Evolutionary conservation across 2,329 filamentous ascomycete genomes (phyloP).

Genomic region (Chrysosporium queenslandicum): DNA sequence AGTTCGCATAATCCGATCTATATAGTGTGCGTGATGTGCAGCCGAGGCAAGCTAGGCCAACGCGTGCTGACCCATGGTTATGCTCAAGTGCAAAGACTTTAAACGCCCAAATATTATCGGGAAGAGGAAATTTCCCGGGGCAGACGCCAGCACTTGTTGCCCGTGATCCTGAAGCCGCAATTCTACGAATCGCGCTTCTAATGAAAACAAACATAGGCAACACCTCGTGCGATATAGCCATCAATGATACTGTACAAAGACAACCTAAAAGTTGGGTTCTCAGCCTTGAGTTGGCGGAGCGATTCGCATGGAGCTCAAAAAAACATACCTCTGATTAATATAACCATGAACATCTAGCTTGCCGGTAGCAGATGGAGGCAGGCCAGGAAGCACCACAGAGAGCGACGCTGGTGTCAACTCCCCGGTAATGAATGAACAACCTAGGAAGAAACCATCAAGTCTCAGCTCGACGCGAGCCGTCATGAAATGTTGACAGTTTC

Average conservation of each 20-base stretch:
- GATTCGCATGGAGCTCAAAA: neutral
- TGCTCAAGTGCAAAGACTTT: too few species aligned
- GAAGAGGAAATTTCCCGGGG: conserved; percentile 56
- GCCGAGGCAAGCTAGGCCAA: too few species aligned
- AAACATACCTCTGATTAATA: conserved; percentile 30
- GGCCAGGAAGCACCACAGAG: conserved; percentile 38
- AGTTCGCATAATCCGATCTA: too few species aligned
- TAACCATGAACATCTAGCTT: conserved; percentile 51
- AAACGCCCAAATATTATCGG: too few species aligned
- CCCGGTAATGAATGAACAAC: conserved; percentile 22
- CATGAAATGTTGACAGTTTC: neutral
- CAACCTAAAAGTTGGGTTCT: conserved; percentile 28
- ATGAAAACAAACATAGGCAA: conserved; percentile 56
- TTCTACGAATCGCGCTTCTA: conserved; percentile 55
- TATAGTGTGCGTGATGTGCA: too few species aligned
- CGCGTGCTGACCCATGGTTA: too few species aligned
- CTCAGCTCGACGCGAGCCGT: too few species aligned
- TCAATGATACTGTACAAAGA: conserved; percentile 53
- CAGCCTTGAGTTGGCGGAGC: neutral
- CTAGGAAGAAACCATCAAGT: conserved; percentile 55
- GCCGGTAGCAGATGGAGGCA: conserved; percentile 47
- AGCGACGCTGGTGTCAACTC: conserved; percentile 20
- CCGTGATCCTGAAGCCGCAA: conserved; percentile 56
- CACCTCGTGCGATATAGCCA: conserved; percentile 52
- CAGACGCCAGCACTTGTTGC: too few species aligned